Evolutionary conservation across 78 protist species (phyloP).

Genomic region (Dictyostelium purpureum): DNA sequence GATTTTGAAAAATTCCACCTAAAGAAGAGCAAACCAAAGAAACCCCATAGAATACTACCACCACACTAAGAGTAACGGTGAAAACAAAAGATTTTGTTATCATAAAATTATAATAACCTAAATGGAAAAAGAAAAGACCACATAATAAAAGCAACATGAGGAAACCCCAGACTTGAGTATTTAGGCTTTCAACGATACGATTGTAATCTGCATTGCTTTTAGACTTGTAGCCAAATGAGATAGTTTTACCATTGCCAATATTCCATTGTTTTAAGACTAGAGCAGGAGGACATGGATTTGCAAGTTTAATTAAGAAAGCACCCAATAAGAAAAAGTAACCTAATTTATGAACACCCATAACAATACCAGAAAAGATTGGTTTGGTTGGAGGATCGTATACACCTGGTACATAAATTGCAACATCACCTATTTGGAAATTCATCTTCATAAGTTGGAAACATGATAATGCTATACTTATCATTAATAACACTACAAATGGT

Average conservation of each 20-base stretch:
- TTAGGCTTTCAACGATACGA: conserved; percentile 46
- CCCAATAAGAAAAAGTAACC: conserved; percentile 65
- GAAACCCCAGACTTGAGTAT: conserved; percentile 68
- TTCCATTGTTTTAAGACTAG: neutral
- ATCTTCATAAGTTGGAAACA: conserved; percentile 62
- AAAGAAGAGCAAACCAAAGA: conserved; percentile 30
- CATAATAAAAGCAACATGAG: conserved; percentile 16
- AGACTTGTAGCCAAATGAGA: conserved; percentile 43
- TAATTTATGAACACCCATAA: conserved; percentile 62
- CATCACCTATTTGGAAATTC: conserved; percentile 77
- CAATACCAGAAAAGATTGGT: conserved; percentile 52
- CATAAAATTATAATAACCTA: conserved; percentile 73
- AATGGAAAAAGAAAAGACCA: conserved; percentile 63
- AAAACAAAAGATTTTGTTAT: conserved; percentile 64
- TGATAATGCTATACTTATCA: conserved; percentile 19
- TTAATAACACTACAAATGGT: conserved; percentile 23
- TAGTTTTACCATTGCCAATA: neutral
- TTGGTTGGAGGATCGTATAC: conserved; percentile 63
- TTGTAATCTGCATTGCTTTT: conserved; percentile 41
- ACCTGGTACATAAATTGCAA: conserved; percentile 73
- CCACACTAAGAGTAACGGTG: conserved; percentile 58
- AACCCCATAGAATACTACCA: conserved; percentile 63
- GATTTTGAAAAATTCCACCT: conserved; percentile 3
- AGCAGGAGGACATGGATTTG: conserved; percentile 72
- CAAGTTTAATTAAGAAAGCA: conserved; percentile 43